Evolutionary conservation across 2,329 filamentous ascomycete species (phyloP), one percentile per base, ranked within the genome.

Genomic region (Colletotrichum sojae): DNA sequence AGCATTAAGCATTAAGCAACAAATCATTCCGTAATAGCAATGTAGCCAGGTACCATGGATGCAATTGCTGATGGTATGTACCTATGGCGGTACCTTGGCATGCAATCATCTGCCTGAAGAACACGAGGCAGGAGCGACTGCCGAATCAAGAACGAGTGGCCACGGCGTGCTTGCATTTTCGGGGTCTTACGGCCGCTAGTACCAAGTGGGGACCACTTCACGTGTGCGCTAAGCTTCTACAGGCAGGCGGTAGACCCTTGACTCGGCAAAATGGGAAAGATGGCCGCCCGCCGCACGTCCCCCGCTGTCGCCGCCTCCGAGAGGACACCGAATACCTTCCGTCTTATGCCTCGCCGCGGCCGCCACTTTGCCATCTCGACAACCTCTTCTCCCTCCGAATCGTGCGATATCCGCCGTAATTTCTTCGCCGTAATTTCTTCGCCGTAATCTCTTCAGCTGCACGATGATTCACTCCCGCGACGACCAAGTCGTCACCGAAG

Each of bases 221-320:
- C 49, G 59, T 62, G 49, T 39, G 8, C 15, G 12, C 59, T 16
- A 22, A 20, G 3, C 59, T 20, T 6, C 5, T 36, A 54, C 20
- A 15, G 36, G 59, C 45, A 62, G 51, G 59, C 59, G 59, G 59
- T 62, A 36, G 10, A 22, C 6, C 10, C 20, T 20, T 22, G 12
- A 20, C n/a, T 15, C 56, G 67, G 67, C 67, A 69, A 46, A 67
- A 63, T 63, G 40, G 46, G 39, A 43, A 40, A 10, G 54, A 46
- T 45, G 56, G 54, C 49, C 49, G 48, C 58, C 31, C 48, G 22
- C 56, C 18, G 52, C 51, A 70, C 57, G 39, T 63, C 57, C 65
- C 57, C 62, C 64, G 64, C 58, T 43, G 36, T 70, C 57, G 63
- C 62, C 67, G 67, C 36, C 56, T 69, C 22, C 67, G 62, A 69